Conservation (phyloP, 352 stramenopile genomes). For the Phytophthora litchii region DNA sequence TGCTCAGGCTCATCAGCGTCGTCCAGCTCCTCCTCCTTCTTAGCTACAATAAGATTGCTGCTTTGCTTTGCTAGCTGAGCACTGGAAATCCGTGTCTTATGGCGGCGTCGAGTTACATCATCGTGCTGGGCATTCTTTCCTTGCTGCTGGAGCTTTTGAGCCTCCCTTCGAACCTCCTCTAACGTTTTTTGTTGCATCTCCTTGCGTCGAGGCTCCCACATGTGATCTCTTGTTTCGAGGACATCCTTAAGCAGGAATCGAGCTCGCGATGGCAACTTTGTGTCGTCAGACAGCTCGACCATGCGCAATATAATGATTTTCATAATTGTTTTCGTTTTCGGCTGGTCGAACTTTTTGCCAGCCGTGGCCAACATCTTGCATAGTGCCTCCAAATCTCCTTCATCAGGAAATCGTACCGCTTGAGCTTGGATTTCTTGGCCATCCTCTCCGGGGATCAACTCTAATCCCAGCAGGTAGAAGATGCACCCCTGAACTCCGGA, state of each 20-base stretch:
- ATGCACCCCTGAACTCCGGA: constrained; percentile 76
- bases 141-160: constrained; percentile 81
- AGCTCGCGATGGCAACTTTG: constrained; percentile 68
- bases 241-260: constrained; percentile 88
- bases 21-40: constrained; percentile 44
- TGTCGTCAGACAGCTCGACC: constrained; percentile 82
- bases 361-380: constrained; percentile 87
- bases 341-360: constrained; percentile 89
- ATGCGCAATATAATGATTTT: constrained; percentile 86
- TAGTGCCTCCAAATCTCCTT: constrained; percentile 85
- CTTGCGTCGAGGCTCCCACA: constrained; percentile 87
- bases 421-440: constrained; percentile 61
- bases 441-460: constrained; percentile 55
- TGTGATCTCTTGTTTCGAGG: constrained; percentile 84
- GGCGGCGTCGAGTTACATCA: constrained; percentile 68
- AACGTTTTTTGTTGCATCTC: constrained; percentile 90
- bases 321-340: constrained; percentile 79
- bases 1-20: constrained; percentile 27
- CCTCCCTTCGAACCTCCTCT: constrained; percentile 82
- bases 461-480: constrained; percentile 81
- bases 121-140: constrained; percentile 91
- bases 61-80: constrained; percentile 80
- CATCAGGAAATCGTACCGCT: constrained; percentile 77
- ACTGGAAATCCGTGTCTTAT: constrained; percentile 82
- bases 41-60: constrained; percentile 75